Base-by-base conservation (phyloP, 495 filamentous ascomycete genomes). In the Astrocystis sublimbata region DNA sequence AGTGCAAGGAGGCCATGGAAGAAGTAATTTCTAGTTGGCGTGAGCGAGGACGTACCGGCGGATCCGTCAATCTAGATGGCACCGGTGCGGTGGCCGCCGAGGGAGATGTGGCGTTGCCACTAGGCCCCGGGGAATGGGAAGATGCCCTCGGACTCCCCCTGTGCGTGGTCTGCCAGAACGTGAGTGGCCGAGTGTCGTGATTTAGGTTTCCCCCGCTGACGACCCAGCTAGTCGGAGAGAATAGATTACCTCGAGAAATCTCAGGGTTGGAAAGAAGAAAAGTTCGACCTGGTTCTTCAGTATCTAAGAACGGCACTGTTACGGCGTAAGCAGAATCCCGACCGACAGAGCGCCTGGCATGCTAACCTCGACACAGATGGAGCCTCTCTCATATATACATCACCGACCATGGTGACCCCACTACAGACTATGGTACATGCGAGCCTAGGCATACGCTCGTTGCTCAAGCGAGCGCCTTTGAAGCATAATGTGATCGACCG, bases 401-500 rank as follows among this genome's bases (percentile, higher is more conserved):
- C 90, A 54, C 88, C 89, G 26, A 93, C 90, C 36, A 83, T 88
- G 42, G 80, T 89, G 23, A 92, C 90, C 54, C 89, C 88, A 33
- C 79, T 98, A 55, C 89, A 90, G 63, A 90, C 85, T 46, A 79
- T 98, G 38, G 81, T 98, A 58, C 91, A 96, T 72, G 93, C 93
- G 28, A 89, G 89, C 41, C 79, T 98, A 38, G 92, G 91, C 15
- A 96, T 98, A 66, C 89, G 91, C 62, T 96, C 92, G n/a, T 81
- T 93, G 55, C 74, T 96, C 12, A 91, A 92, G 74, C 85, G 88
- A 70, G 87, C 92, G 63, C 85, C 88, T 41, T 78, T 97, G 26
- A 97, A 93, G 76, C 90, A 94, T 74, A 97, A 98, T 69, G 90
- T 97, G 55, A 96, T 97, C 63, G 96, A 98, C 73, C 82, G 96